Conservation (phyloP, 805 yeast species). For the Wickerhamomyces chaumierensis region DNA sequence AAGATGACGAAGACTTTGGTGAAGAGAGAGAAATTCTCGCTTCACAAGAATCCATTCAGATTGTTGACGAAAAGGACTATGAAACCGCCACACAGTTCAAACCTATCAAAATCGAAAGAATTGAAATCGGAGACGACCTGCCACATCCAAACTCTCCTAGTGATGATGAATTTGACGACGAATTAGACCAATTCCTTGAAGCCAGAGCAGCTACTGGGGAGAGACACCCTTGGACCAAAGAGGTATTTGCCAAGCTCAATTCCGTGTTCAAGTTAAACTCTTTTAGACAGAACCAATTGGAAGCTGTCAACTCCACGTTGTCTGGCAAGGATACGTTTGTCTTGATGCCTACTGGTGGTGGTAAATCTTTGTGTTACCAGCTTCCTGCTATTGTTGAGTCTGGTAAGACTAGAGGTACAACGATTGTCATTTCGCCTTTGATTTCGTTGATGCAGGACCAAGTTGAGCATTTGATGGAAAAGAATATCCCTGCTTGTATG, state of each 20-base stretch:
- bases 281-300: slow-evolving; percentile 77
- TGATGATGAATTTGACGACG: slow-evolving; percentile 15
- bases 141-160: slow-evolving; percentile 13
- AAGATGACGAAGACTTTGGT: slow-evolving; percentile 15
- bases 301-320: slow-evolving; percentile 71
- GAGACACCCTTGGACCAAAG: slow-evolving; percentile 48
- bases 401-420: slow-evolving; percentile 72
- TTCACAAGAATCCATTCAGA: slow-evolving; percentile 7
- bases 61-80: slow-evolving; percentile 12
- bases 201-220: slow-evolving; percentile 9
- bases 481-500: slow-evolving; percentile 75
- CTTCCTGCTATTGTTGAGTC: slow-evolving; percentile 76
- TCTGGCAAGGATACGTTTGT: slow-evolving; percentile 84
- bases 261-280: slow-evolving; percentile 48
- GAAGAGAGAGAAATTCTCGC: slow-evolving; percentile 18
- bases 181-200: slow-evolving; percentile 10
- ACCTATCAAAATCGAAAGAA: not conserved
- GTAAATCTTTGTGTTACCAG: slow-evolving; percentile 92
- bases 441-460: slow-evolving; percentile 98
- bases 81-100: not conserved
- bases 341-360: slow-evolving; percentile 98
- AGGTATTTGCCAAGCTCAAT: slow-evolving; percentile 46
- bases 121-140: not conserved
- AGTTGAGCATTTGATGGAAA: slow-evolving; percentile 63
- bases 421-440: slow-evolving; percentile 87